Evolutionary conservation across 1,284 basidiomycete species (phyloP).

Genomic region (Cutaneotrichosporon sp.): DNA sequence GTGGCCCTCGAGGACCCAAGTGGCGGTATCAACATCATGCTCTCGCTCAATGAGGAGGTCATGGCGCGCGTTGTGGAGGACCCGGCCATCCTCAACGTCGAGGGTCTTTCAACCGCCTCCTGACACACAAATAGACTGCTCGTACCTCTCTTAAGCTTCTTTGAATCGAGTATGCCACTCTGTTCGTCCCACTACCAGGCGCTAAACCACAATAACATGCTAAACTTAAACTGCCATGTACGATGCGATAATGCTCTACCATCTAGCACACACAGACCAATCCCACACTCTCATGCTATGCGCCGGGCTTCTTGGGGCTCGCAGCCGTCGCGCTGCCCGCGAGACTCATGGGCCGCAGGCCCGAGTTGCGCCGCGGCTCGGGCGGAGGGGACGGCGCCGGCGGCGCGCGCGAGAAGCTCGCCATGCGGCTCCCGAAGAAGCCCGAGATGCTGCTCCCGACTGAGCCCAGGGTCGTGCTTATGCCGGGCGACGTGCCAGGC

Average conservation of each 20-base stretch:
- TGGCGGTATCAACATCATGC: too few relatives aligned
- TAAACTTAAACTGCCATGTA: neutral
- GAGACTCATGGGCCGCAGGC: constrained; percentile 12
- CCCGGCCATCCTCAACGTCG: too few relatives aligned
- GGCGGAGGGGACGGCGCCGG: neutral
- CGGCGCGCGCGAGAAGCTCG: neutral
- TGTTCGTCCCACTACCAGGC: too few relatives aligned
- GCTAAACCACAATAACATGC: constrained; percentile 1
- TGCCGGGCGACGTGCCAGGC: neutral
- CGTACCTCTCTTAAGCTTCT: too few relatives aligned
- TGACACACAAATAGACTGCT: too few relatives aligned
- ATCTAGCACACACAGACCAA: neutral
- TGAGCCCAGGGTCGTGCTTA: neutral
- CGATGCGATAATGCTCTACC: neutral
- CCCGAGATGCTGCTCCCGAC: constrained; percentile 1
- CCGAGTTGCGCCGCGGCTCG: constrained; percentile 1
- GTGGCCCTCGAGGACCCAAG: too few relatives aligned
- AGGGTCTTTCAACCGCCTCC: too few relatives aligned
- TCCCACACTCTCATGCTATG: neutral
- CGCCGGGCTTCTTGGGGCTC: constrained; percentile 3
- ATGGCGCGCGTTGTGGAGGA: too few relatives aligned
- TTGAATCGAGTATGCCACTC: too few relatives aligned
- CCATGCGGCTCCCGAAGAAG: constrained; percentile 10
- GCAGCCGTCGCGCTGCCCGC: constrained; percentile 5
- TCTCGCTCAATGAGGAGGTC: too few relatives aligned